These are phyloP conservation scores for Aspergillus spinulosporus DNA, from an alignment of 2,329 filamentous ascomycete genomes.

Conservation along the genomic window DNA sequence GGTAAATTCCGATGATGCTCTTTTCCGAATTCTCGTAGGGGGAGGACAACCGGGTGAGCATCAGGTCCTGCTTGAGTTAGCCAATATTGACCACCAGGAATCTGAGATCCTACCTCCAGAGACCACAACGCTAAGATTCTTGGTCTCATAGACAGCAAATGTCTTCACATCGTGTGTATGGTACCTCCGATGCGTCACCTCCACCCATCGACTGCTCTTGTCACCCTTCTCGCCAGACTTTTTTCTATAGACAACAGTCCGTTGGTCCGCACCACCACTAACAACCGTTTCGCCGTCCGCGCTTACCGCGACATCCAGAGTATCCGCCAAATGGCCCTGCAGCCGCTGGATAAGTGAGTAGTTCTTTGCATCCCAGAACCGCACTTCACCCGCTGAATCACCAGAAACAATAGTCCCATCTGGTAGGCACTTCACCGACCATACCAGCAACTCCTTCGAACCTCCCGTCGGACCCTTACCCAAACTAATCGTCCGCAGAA, in stretches of 20 bases:
- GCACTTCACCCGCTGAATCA: conserved; percentile 89
- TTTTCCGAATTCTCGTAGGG: conserved; percentile 71
- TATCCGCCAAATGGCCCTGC: conserved; percentile 83
- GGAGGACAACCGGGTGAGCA: conserved; percentile 76
- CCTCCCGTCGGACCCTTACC: conserved; percentile 75
- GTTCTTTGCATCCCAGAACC: conserved; percentile 91
- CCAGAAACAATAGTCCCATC: conserved; percentile 91
- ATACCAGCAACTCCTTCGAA: conserved; percentile 83
- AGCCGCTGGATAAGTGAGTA: conserved; percentile 86
- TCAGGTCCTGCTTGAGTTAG: conserved; percentile 66
- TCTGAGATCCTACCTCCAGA: conserved; percentile 71
- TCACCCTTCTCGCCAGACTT: conserved; percentile 51
- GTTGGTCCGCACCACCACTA: conserved; percentile 88
- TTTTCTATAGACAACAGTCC: conserved; percentile 79
- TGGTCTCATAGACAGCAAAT: conserved; percentile 85
- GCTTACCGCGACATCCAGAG: conserved; percentile 79
- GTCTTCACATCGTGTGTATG: conserved; percentile 95
- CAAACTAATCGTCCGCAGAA: conserved; percentile 79
- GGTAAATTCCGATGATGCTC: conserved; percentile 81
- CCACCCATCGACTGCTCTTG: conserved; percentile 70
- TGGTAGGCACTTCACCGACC: conserved; percentile 85
- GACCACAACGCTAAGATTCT: conserved; percentile 78
- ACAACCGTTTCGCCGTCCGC: conserved; percentile 78
- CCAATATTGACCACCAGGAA: background rate
- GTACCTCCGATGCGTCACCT: conserved; percentile 80